phyloP scores from a whole-genome alignment of 2,329 filamentous ascomycete species.

The Acrocalymma vagum region DNA sequence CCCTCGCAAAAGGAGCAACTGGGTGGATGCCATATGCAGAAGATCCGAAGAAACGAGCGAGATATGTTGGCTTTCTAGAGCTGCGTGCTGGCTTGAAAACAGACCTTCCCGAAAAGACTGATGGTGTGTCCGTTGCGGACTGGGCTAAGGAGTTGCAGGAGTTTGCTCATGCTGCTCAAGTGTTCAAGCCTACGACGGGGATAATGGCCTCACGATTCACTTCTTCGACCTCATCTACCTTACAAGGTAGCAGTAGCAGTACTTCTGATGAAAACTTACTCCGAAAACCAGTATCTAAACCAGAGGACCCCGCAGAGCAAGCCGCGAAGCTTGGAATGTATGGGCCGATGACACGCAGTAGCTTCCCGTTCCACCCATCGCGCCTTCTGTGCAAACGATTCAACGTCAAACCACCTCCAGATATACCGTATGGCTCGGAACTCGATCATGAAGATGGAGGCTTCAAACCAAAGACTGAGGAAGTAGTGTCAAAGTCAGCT shows the following conservation, averaged over 20 bases:
- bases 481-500: conserved; percentile 62
- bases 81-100: conserved; percentile 69
- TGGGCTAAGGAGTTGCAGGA: conserved; percentile 83
- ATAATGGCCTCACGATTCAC: conserved; percentile 96
- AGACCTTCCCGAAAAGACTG: conserved; percentile 65
- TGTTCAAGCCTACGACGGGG: conserved; percentile 92
- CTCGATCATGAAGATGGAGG: conserved; percentile 44
- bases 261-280: conserved; percentile 46
- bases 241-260: conserved; percentile 21
- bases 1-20: conserved; percentile 59
- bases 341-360: conserved; percentile 81
- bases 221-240: conserved; percentile 54
- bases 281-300: conserved; percentile 63
- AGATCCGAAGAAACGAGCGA: conserved; percentile 77
- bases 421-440: conserved; percentile 67
- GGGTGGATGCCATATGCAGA: conserved; percentile 87
- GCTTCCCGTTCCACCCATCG: conserved; percentile 78
- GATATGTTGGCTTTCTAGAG: conserved; percentile 85
- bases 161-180: conserved; percentile 75
- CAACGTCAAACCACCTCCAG: conserved; percentile 78
- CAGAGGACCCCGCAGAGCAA: conserved; percentile 80
- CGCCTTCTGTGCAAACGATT: conserved; percentile 94
- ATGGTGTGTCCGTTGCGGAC: conserved; percentile 68
- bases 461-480: conserved; percentile 41
- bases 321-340: conserved; percentile 94